Evolutionary conservation across 192 early-diverging fungal genomes (phyloP).

Genomic region (Phycomyces blakesleeanus): DNA sequence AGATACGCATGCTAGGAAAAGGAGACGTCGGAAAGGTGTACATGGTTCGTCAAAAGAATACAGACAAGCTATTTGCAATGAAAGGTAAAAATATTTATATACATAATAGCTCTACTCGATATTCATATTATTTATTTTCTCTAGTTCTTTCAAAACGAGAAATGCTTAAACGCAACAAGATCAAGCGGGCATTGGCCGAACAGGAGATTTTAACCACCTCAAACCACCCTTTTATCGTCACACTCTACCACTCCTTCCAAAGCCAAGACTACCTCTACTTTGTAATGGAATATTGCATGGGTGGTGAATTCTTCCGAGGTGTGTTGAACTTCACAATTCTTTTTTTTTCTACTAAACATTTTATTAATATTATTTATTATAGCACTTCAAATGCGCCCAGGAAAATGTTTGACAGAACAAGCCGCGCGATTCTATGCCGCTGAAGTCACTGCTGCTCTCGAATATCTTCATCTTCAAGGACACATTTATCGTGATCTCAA

Average conservation of each 20-base stretch:
- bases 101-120: too few relatives aligned
- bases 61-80: slow-evolving; percentile 89
- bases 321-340: neutral
- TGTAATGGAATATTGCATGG: slow-evolving; percentile 86
- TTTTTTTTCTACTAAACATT: neutral
- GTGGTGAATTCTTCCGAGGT: slow-evolving; percentile 86
- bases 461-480: slow-evolving; percentile 94
- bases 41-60: slow-evolving; percentile 82
- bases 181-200: slow-evolving; percentile 95
- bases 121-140: neutral
- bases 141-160: slow-evolving; percentile 79
- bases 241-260: slow-evolving; percentile 86
- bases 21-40: slow-evolving; percentile 98
- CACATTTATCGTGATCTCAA: slow-evolving; percentile 98
- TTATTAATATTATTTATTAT: slow-evolving; percentile 1
- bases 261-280: slow-evolving; percentile 82
- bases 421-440: slow-evolving; percentile 97
- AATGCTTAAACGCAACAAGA: slow-evolving; percentile 98
- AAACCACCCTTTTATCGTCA: slow-evolving; percentile 89
- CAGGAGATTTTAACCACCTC: slow-evolving; percentile 75
- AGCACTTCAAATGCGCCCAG: slow-evolving; percentile 83
- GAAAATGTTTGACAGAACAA: slow-evolving; percentile 84
- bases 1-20: slow-evolving; percentile 89
- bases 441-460: slow-evolving; percentile 91
- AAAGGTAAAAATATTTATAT: slow-evolving; percentile 57